Evolutionary conservation across 495 filamentous ascomycete species (phyloP), one percentile per base, ranked within the genome.

Genomic region (Tuber microsphaerosporum): DNA sequence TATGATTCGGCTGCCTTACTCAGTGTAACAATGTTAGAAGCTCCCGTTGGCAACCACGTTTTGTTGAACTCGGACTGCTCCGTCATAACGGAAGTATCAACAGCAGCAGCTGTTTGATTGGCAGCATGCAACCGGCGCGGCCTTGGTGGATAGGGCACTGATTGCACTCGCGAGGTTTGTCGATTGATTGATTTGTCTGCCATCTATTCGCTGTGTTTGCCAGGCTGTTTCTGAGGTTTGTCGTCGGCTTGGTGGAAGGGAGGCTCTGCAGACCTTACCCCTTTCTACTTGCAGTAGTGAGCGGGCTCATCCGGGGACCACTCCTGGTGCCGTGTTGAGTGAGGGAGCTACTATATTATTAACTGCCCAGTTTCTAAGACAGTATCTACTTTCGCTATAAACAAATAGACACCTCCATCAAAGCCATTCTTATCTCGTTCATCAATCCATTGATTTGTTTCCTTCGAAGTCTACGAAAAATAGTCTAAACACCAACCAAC

Each of bases 321-420:
- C 22, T 65, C 56, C 31, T 16, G 56, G n/a, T 14, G 26, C 56
- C 56, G 12, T 26, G 51, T 31, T 61, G 12, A 20, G 6, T 56
- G 22, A 56, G 48, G 56, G 56, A 31, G 26, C 56, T 65, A 65
- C 31, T 65, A 65, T 65, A 65, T 65, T 65, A 65, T 65, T 65
- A 65, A 65, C 56, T 16, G n/a, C 56, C 2, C 56, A 31, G 3
- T 31, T 17, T 12, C n/a, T 5, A 61, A 6, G 4, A 51, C 48
- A 51, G 20, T n/a, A 7, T 51, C 19, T n/a, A n/a, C 10, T 22
- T 9, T 56, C 48, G 48, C 22, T 10, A 26, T 12, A 26, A n/a
- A 56, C 48, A 56, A 56, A 56, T 22, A 61, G 56, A 65, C 48
- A 34, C 26, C 31, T 17, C 26, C 26, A n/a, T n/a, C n/a, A n/a